Evolutionary conservation across 1,284 basidiomycete genomes (phyloP).

Genomic region (Leucoagaricus sp.): DNA sequence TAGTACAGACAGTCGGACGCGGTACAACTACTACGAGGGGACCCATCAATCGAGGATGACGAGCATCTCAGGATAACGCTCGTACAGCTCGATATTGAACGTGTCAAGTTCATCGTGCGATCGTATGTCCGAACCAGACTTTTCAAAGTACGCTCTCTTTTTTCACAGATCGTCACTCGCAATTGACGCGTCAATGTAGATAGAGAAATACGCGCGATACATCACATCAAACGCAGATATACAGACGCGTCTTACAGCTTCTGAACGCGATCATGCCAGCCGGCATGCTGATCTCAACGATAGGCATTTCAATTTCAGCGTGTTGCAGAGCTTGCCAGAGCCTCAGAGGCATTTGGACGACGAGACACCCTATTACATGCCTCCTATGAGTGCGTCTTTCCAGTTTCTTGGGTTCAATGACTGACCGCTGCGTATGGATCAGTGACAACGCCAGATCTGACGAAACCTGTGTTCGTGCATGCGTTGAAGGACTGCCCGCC

Average conservation of each 20-base stretch:
- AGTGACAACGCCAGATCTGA: slow-evolving; percentile 75
- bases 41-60: slow-evolving; percentile 82
- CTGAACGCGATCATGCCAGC: slow-evolving; percentile 78
- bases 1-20: slow-evolving; percentile 49
- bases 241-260: slow-evolving; percentile 73
- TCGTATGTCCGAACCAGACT: slow-evolving; percentile 86
- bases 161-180: neutral
- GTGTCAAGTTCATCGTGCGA: slow-evolving; percentile 87
- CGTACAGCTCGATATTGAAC: slow-evolving; percentile 90
- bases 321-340: slow-evolving; percentile 78
- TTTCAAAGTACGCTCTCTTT: slow-evolving; percentile 65
- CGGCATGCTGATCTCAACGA: slow-evolving; percentile 64
- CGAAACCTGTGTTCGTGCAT: slow-evolving; percentile 77
- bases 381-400: slow-evolving; percentile 70
- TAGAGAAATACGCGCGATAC: slow-evolving; percentile 83
- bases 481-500: slow-evolving; percentile 72
- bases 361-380: slow-evolving; percentile 58
- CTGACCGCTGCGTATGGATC: slow-evolving; percentile 2
- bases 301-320: slow-evolving; percentile 71
- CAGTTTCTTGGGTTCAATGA: neutral
- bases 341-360: slow-evolving; percentile 78
- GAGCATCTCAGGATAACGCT: slow-evolving; percentile 91
- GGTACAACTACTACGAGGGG: slow-evolving; percentile 70
- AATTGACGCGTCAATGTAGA: slow-evolving; percentile 45
- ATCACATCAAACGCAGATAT: slow-evolving; percentile 69